Evolutionary conservation across 2,329 filamentous ascomycete genomes (phyloP).

Genomic region (Hypocrella siamensis): DNA sequence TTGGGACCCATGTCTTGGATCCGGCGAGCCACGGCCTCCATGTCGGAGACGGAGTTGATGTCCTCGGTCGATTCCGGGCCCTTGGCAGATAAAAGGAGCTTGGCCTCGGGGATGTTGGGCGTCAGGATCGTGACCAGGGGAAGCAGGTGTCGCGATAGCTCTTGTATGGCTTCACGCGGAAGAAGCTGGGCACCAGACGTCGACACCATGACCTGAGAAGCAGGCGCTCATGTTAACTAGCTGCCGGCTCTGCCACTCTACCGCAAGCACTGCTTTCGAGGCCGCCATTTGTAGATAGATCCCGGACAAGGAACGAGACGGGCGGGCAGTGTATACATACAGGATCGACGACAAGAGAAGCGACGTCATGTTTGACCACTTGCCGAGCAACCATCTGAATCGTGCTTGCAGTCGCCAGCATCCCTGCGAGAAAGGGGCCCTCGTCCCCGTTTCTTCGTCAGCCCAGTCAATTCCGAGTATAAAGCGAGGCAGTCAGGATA

Average conservation of each 20-base stretch:
- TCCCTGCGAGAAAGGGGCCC: conserved; percentile 15
- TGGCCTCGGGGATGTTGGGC: conserved; percentile 64
- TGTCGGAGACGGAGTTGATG: conserved; percentile 43
- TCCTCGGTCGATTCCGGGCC: conserved; percentile 18
- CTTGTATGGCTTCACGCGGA: conserved; percentile 44
- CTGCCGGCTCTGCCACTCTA: not conserved
- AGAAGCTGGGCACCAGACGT: conserved; percentile 62
- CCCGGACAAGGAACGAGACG: too few species aligned
- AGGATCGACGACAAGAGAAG: conserved; percentile 20
- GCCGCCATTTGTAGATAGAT: too few species aligned
- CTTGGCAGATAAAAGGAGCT: conserved; percentile 42
- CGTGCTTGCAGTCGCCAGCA: conserved; percentile 22
- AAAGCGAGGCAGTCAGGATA: not conserved
- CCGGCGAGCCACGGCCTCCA: conserved; percentile 51
- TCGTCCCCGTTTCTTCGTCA: too few species aligned
- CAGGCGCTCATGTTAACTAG: conserved; percentile 3
- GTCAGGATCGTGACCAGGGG: conserved; percentile 55
- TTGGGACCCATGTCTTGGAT: conserved; percentile 56
- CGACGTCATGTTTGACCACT: conserved; percentile 14
- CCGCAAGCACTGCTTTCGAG: too few species aligned
- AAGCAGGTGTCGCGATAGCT: conserved; percentile 43
- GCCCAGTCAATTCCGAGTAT: not conserved
- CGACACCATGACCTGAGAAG: conserved; percentile 70
- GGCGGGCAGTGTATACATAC: conserved; percentile 11
- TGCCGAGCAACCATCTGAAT: conserved; percentile 18